A percentile compares a stretch with the other conserved stretches of the same genome.
Conservation (phyloP, 192 early-diverging fungal species). For the Linnemannia schmuckeri region DNA sequence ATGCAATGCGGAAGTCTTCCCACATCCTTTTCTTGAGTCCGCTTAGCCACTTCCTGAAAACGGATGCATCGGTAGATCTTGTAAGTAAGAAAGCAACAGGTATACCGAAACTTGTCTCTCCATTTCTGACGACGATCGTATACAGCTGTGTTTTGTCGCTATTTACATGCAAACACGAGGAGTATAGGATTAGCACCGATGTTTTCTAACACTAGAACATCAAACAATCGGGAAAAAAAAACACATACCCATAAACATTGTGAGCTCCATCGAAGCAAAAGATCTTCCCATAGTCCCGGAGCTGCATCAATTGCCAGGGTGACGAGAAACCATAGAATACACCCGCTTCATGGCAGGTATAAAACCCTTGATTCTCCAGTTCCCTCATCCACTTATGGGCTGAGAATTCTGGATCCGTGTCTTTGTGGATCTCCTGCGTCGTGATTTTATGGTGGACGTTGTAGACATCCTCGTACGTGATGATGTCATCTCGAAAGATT, state of each 20-base stretch:
- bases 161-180: background rate
- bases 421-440: too few species aligned
- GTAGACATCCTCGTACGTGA: too few species aligned
- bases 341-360: too few species aligned
- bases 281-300: background rate
- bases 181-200: background rate
- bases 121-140: slow-evolving; percentile 8
- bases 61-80: background rate
- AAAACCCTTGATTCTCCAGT: too few species aligned
- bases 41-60: background rate
- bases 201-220: too few species aligned
- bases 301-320: slow-evolving; percentile 15
- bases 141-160: background rate
- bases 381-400: too few species aligned
- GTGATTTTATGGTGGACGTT: too few species aligned
- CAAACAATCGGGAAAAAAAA: background rate
- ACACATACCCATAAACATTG: slow-evolving; percentile 8
- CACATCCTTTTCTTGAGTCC: background rate
- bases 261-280: slow-evolving; percentile 20
- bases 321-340: slow-evolving; percentile 15
- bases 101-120: slow-evolving; percentile 8
- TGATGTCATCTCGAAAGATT: too few species aligned
- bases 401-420: too few species aligned
- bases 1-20: background rate
- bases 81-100: slow-evolving; percentile 11